Conservation (phyloP, 1,139 yeast genomes). For the Taphrina betulina region DNA sequence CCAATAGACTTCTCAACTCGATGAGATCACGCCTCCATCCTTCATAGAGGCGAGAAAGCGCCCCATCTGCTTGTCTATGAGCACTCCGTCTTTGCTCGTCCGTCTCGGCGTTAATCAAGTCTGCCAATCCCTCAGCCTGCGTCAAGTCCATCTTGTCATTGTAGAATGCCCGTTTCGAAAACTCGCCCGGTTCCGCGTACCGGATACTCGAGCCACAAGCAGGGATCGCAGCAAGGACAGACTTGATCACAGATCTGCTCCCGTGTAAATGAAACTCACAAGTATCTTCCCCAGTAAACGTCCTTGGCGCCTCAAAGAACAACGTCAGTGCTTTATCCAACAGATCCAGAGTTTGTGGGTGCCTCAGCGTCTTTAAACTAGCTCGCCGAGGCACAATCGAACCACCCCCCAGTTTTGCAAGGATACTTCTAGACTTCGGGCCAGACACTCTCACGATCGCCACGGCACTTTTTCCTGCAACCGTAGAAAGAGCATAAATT, state of each 20-base stretch:
- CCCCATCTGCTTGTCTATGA: conserved; percentile 68
- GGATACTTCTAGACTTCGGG: conserved; percentile 49
- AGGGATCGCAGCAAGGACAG: conserved; percentile 70
- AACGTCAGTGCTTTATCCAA: conserved; percentile 77
- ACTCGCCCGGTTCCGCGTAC: conserved; percentile 92
- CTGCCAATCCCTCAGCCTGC: conserved; percentile 85
- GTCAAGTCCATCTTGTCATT: conserved; percentile 71
- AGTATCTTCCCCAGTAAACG: conserved; percentile 91
- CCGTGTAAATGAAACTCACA: conserved; percentile 91
- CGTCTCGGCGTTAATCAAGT: conserved; percentile 90
- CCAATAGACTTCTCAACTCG: conserved; percentile 65
- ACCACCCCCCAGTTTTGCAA: not conserved
- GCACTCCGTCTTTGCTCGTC: conserved; percentile 82
- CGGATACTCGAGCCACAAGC: conserved; percentile 50
- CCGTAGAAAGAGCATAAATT: conserved; percentile 85
- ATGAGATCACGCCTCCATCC: conserved; percentile 70
- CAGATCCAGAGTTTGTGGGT: conserved; percentile 47
- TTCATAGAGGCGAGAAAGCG: conserved; percentile 55
- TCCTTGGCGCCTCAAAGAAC: conserved; percentile 69
- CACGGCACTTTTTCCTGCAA: conserved; percentile 77
- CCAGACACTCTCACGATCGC: conserved; percentile 87
- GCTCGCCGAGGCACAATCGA: conserved; percentile 43
- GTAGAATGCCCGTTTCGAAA: conserved; percentile 75
- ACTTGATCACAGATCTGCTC: conserved; percentile 76
- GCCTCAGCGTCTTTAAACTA: conserved; percentile 40